Evolutionary conservation across 2,329 filamentous ascomycete species (phyloP), one percentile per base, ranked within the genome.

Genomic region (Clarireedia paspali): DNA sequence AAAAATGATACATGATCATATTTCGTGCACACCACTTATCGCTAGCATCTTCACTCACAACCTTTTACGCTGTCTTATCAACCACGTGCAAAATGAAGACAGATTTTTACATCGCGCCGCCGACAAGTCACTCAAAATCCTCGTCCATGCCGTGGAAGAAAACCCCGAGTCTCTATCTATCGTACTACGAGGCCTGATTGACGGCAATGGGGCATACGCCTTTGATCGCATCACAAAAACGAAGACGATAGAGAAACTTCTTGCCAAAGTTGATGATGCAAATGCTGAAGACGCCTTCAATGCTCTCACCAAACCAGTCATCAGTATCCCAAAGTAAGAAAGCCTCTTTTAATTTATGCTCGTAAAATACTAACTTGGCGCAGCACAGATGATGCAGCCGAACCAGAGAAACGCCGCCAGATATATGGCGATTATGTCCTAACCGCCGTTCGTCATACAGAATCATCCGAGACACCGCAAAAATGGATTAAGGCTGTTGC

Each of bases 151-250:
- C 15, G 84, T 85, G 1, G 80, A 86, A 57, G 73, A 77, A 4
- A 75, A 86, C 5, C 81, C 85, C 0, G 73, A 74, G 5, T 75
- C 84, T 23, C 77, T 89, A 1, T 70, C 79, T 4, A 73, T 78
- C 1, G 74, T 92, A 6, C 72, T 94, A 12, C 76, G 78, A 42
- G 81, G 82, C 24, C 73, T 96, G n/a, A 78, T 94, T 45, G 81
- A 82, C 39, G 81, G 83, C 50, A 75, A 85, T 58, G 88, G 89
- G 2, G 79, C 80, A 1, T 83, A 89, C 62, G 89, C 87, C 67
- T 94, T 97, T 66, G 94, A 97, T 67, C 85, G 88, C 60, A 77
- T 87, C 56, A 95, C 91, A 0, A 94, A 88, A 68, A 87, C 86
- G 2, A 95, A 92, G 72, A 92, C 89, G 0, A 74, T 96, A 1